Evolutionary conservation across 2,329 filamentous ascomycete species (phyloP), one percentile per base, ranked within the genome.

Genomic region (Penicillium sp.): DNA sequence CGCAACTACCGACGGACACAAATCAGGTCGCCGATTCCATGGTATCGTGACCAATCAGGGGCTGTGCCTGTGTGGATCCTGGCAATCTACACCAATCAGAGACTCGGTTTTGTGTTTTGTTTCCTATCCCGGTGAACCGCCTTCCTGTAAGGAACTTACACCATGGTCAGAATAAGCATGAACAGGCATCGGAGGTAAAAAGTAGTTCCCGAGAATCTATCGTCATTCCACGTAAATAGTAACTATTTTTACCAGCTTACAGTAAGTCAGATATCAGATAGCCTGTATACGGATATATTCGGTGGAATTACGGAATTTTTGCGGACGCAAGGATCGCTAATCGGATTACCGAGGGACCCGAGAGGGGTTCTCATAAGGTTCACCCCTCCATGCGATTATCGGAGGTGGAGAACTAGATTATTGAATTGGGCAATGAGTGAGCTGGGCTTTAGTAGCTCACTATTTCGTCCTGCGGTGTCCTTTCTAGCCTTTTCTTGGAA

Each of bases 21-120:
- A 65, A 72, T 70, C 66, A 70, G 66, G 64, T 54, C 68, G 55
- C 69, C 69, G 68, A 71, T 60, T 45, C 53, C 56, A 55, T 67
- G 59, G 59, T 26, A 51, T 54, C 35, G 12, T 15, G n/a, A 18
- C 55, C 54, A 56, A 46, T 59, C 46, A 55, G 0, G 3, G 2
- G 5, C 11, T 11, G 15, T 48, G 1, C 2, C 20, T 49, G 25
- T 44, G 23, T 54, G 33, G 49, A 20, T 35, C 9, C 14, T 27
- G 35, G 23, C 12, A 7, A 4, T 23, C 23, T 26, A 1, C 2
- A 25, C 69, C 69, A 72, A 72, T 72, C 64, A 72, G 11, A 47
- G 22, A 5, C 62, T 72, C 68, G 69, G 69, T 62, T 70, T 66
- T 49, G 33, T 26, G n/a, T n/a, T n/a, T n/a, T n/a, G n/a, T n/a